Percentiles rank a stretch among this genome's conserved stretches.
Conservation (phyloP, 306 rosid species). For the Myrica gale region DNA sequence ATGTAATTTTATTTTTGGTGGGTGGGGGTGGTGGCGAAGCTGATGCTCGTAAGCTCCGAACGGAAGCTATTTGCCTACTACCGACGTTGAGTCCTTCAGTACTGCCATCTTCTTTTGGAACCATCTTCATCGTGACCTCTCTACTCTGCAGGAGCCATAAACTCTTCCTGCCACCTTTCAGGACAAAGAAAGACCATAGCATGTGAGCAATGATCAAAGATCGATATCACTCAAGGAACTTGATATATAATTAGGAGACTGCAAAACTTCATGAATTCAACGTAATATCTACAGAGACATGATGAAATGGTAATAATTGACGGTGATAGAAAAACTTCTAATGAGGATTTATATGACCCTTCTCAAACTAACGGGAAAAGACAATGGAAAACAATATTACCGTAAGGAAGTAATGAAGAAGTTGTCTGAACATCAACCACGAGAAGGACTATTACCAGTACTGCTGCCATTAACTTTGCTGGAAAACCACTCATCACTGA, state of each 20-base stretch:
- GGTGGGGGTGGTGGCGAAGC: conserved; percentile 31
- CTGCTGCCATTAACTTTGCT: too few species aligned
- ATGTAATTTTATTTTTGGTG: background rate
- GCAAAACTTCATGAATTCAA: background rate
- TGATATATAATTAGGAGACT: background rate
- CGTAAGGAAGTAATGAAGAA: conserved; percentile 14
- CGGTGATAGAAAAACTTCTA: background rate
- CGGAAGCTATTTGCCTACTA: background rate
- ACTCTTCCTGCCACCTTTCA: conserved; percentile 16
- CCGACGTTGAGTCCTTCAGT: background rate
- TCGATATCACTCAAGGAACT: background rate
- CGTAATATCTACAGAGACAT: background rate
- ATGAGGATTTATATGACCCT: background rate
- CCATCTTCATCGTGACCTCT: conserved; percentile 6
- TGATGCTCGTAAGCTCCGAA: conserved; percentile 5
- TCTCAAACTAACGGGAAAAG: background rate
- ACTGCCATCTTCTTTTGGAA: conserved; percentile 9
- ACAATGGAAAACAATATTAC: conserved; percentile 4
- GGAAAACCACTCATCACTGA: too few species aligned
- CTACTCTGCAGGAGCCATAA: conserved; percentile 1
- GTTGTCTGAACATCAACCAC: background rate
- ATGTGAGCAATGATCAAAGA: background rate
- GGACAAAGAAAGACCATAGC: background rate
- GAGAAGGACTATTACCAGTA: too few species aligned
- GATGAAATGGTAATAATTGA: background rate